Percentiles rank a stretch among this genome's conserved stretches.
phyloP scores from a whole-genome alignment of 2,329 filamentous ascomycete species.

The Gnomoniopsis sp. region DNA sequence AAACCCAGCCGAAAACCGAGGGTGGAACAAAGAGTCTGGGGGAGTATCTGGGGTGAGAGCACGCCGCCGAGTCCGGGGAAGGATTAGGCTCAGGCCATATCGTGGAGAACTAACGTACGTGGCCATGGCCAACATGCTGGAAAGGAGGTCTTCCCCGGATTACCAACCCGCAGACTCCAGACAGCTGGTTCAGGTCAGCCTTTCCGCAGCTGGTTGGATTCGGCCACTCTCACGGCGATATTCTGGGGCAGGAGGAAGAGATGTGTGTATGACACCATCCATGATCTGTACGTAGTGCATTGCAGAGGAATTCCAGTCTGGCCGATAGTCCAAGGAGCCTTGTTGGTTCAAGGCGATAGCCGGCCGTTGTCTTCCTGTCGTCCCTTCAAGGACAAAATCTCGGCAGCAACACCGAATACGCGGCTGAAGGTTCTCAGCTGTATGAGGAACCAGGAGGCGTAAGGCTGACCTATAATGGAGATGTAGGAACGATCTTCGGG shows the following conservation, averaged over 20 bases:
- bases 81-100: neutral
- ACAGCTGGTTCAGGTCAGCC: neutral
- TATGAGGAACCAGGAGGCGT: neutral
- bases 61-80: neutral
- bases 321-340: neutral
- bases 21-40: too few relatives aligned
- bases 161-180: neutral
- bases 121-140: neutral
- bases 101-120: neutral
- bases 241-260: constrained; percentile 8
- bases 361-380: neutral
- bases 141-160: neutral
- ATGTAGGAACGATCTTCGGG: neutral
- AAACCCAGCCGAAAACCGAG: neutral
- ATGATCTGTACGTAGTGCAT: neutral
- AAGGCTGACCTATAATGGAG: neutral
- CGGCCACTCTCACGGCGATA: constrained; percentile 17
- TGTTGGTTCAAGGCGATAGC: neutral
- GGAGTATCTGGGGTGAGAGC: neutral
- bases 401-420: neutral
- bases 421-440: neutral
- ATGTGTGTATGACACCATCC: neutral
- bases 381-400: neutral
- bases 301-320: neutral
- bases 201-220: neutral